A percentile compares a stretch with the other conserved stretches of the same genome.
Conservation (phyloP, 768 basidiomycete species). For the Amanita rubescens region DNA sequence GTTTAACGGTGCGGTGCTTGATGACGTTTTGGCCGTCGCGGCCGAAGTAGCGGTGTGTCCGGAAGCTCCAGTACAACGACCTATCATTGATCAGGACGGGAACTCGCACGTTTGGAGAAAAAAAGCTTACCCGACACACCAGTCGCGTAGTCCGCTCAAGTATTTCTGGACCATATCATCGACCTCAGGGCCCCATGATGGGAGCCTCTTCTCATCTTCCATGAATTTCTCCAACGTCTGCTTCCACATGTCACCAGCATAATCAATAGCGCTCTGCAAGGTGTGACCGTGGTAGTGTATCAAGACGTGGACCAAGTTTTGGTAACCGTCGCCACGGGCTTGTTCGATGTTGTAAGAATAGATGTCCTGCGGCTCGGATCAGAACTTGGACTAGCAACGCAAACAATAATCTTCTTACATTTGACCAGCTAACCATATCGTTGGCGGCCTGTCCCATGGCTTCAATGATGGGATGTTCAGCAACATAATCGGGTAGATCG, state of each 20-base stretch:
- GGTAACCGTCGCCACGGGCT: slow-evolving; percentile 49
- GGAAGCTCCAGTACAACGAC: slow-evolving; percentile 66
- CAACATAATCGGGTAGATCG: slow-evolving; percentile 64
- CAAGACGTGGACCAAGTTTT: slow-evolving; percentile 69
- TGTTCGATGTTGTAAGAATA: slow-evolving; percentile 75
- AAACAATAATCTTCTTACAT: slow-evolving; percentile 36
- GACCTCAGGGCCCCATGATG: slow-evolving; percentile 55
- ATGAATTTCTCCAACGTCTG: slow-evolving; percentile 47
- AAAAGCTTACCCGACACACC: slow-evolving; percentile 60
- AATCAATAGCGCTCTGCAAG: slow-evolving; percentile 57
- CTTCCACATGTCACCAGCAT: slow-evolving; percentile 54
- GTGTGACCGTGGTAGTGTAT: slow-evolving; percentile 52
- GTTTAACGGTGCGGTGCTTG: slow-evolving; percentile 41
- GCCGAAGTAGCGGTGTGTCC: slow-evolving; percentile 64
- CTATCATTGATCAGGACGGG: slow-evolving; percentile 18
- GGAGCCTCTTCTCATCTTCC: slow-evolving; percentile 38
- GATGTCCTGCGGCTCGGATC: slow-evolving; percentile 43
- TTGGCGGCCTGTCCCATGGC: slow-evolving; percentile 63
- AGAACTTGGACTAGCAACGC: slow-evolving; percentile 2
- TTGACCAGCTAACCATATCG: slow-evolving; percentile 80
- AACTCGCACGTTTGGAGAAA: not conserved
- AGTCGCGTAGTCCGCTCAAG: slow-evolving; percentile 56
- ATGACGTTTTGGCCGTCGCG: slow-evolving; percentile 47
- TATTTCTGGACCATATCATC: slow-evolving; percentile 53
- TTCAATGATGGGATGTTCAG: slow-evolving; percentile 53